Conservation (phyloP, 495 filamentous ascomycete species). For the Saxispiralis lemnorum region DNA sequence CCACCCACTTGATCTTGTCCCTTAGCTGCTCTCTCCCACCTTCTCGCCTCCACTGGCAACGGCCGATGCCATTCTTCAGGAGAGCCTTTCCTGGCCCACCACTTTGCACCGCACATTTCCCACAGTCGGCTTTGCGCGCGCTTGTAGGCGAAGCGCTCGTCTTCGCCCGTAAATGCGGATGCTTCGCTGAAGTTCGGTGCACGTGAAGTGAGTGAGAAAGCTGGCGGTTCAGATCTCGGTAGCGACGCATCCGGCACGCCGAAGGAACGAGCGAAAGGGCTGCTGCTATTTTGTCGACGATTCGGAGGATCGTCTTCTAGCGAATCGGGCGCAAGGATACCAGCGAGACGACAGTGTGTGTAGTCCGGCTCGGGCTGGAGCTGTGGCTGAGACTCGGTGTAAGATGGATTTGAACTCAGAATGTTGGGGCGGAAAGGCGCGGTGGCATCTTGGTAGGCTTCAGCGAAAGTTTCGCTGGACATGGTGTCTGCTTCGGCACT, state of each 20-base stretch:
- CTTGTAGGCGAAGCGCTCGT: constrained; percentile 56
- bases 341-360: constrained; percentile 14
- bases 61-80: constrained; percentile 41
- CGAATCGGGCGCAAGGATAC: constrained; percentile 17
- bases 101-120: constrained; percentile 48
- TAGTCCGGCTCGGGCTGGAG: constrained; percentile 15
- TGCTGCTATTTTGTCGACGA: constrained; percentile 11
- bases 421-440: constrained; percentile 57
- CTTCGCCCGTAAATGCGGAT: constrained; percentile 47
- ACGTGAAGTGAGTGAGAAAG: constrained; percentile 13
- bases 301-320: constrained; percentile 29
- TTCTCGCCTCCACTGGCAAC: constrained; percentile 35
- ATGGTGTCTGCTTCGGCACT: constrained; percentile 30
- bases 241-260: constrained; percentile 12
- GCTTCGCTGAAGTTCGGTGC: constrained; percentile 36
- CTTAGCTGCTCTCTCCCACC: constrained; percentile 34
- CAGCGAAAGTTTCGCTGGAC: constrained; percentile 49
- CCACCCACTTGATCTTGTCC: no score
- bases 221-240: constrained; percentile 8
- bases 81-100: constrained; percentile 39
- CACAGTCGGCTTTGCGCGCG: constrained; percentile 47
- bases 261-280: constrained; percentile 12
- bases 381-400: constrained; percentile 16
- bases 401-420: constrained; percentile 32
- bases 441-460: constrained; percentile 50